Conservation (phyloP, 2,329 filamentous ascomycete genomes). For the Fusarium sp. region DNA sequence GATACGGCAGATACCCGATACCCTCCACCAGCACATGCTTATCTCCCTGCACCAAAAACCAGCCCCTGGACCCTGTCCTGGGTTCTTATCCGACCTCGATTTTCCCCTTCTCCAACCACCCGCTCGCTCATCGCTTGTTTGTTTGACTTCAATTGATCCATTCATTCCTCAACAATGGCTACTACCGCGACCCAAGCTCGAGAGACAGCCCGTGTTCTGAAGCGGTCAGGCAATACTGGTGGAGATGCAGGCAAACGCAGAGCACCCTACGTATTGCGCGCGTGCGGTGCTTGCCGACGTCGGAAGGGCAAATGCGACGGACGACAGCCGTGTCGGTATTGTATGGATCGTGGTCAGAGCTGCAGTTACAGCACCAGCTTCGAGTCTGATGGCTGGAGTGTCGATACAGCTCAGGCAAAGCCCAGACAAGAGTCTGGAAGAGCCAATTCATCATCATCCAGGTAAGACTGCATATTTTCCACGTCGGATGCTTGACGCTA, state of each 20-base stretch:
- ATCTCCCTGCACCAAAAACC: neutral
- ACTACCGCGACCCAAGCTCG: neutral
- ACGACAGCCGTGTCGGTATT: constrained; percentile 36
- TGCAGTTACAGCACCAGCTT: constrained; percentile 26
- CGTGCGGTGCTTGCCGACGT: constrained; percentile 41
- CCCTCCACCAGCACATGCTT: neutral
- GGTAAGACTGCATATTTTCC: neutral
- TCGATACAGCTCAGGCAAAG: neutral
- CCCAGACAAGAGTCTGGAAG: neutral
- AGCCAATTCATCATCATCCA: neutral
- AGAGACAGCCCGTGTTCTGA: neutral
- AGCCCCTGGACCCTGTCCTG: neutral
- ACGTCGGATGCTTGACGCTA: neutral
- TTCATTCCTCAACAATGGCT: neutral
- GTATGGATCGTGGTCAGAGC: constrained; percentile 19
- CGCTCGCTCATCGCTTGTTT: neutral
- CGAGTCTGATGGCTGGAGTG: neutral
- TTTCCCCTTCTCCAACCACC: neutral
- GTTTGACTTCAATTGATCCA: neutral
- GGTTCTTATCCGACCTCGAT: neutral
- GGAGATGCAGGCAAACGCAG: constrained; percentile 12
- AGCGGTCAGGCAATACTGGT: neutral
- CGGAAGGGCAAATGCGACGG: constrained; percentile 44
- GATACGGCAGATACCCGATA: neutral
- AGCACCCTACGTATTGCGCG: constrained; percentile 38